These are phyloP conservation scores for Sporothrix protearum DNA, from an alignment of 2,329 filamentous ascomycete species.

Conservation along the genomic window DNA sequence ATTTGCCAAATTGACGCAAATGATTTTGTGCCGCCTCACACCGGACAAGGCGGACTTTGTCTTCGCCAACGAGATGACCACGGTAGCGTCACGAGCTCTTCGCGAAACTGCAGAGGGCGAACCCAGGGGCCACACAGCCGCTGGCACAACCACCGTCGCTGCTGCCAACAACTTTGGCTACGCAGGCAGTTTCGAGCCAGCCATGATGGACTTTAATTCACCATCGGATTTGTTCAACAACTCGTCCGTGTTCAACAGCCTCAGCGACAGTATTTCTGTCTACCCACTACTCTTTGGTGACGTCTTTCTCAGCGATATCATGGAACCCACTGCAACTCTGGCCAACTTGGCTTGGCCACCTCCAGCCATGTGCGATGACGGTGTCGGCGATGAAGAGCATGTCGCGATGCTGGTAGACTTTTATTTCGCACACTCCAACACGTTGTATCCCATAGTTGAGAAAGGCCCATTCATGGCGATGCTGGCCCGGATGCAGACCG, in stretches of 20 bases:
- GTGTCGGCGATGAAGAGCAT: conserved; percentile 30
- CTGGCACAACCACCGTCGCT: conserved; percentile 21
- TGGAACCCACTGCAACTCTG: conserved; percentile 18
- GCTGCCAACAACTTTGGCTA: background rate
- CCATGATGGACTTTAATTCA: conserved; percentile 32
- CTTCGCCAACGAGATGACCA: conserved; percentile 30
- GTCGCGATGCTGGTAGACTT: conserved; percentile 39
- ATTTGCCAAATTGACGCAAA: conserved; percentile 44
- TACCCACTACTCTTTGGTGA: conserved; percentile 36
- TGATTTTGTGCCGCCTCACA: conserved; percentile 40
- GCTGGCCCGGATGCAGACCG: conserved; percentile 34
- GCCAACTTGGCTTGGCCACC: conserved; percentile 25
- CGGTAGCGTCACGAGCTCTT: background rate
- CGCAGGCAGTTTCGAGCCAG: conserved; percentile 12
- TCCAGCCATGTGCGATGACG: background rate
- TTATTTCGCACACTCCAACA: conserved; percentile 48
- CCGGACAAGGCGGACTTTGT: conserved; percentile 44
- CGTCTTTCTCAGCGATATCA: conserved; percentile 32
- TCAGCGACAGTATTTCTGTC: conserved; percentile 31
- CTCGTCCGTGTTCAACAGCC: conserved; percentile 28
- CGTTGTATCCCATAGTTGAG: conserved; percentile 44
- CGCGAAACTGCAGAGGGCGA: background rate
- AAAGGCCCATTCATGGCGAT: conserved; percentile 37
- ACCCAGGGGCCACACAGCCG: background rate
- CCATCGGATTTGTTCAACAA: conserved; percentile 31